A percentile compares a stretch with the other conserved stretches of the same genome.
Evolutionary conservation across 2,329 filamentous ascomycete species (phyloP).

Genomic region (Arthrobotrys entomopaga): DNA sequence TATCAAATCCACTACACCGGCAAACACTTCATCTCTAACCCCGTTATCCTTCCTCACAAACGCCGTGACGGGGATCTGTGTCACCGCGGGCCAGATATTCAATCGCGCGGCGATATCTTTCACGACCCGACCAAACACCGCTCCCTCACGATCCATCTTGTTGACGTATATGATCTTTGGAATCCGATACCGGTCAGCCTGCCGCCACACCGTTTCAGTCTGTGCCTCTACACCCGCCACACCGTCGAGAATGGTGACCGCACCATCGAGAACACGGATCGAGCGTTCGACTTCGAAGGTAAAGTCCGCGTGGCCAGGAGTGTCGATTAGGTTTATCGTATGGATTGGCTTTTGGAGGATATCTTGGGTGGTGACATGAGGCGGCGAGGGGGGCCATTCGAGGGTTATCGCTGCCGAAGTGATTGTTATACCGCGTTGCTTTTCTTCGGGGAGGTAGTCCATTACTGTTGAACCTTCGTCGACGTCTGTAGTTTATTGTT

Average conservation of each 20-base stretch:
- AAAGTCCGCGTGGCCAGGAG: slow-evolving; percentile 97
- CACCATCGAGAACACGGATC: slow-evolving; percentile 91
- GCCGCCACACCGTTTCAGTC: slow-evolving; percentile 97
- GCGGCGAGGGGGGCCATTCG: slow-evolving; percentile 86
- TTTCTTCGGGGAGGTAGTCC: slow-evolving; percentile 99
- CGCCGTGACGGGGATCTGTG: slow-evolving; percentile 91
- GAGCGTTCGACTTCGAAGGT: slow-evolving; percentile 98
- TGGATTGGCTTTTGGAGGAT: slow-evolving; percentile 65
- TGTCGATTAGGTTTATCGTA: slow-evolving; percentile 98
- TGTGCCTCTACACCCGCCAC: slow-evolving; percentile 87
- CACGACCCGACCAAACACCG: slow-evolving; percentile 92
- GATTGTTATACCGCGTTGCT: slow-evolving; percentile 98
- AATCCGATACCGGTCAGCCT: slow-evolving; percentile 98
- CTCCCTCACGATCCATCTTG: slow-evolving; percentile 99
- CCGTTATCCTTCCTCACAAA: slow-evolving; percentile 72
- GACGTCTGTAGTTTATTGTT: slow-evolving; percentile 68
- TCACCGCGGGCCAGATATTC: slow-evolving; percentile 86
- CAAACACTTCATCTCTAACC: slow-evolving; percentile 66
- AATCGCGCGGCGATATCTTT: slow-evolving; percentile 98
- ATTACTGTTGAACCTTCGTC: slow-evolving; percentile 98
- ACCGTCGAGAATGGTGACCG: slow-evolving; percentile 97
- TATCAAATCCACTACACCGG: slow-evolving; percentile 91
- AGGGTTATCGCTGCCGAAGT: slow-evolving; percentile 98
- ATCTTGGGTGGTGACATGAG: slow-evolving; percentile 82
- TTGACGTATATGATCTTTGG: slow-evolving; percentile 96